Conservation (phyloP, 2,329 filamentous ascomycete species). For the Neofusicoccum parvum region DNA sequence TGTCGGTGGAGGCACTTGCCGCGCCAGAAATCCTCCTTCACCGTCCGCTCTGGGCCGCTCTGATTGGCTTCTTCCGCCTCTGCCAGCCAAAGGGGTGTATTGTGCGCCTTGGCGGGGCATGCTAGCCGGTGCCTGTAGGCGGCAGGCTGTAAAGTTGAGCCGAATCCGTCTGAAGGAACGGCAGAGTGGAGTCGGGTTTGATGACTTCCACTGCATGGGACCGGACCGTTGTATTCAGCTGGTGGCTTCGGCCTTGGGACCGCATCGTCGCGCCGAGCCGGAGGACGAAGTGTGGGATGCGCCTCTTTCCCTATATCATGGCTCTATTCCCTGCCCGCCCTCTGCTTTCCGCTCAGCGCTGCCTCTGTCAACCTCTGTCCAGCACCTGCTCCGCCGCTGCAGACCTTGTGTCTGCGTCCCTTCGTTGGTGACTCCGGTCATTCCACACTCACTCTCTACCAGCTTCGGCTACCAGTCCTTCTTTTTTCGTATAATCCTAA, state of each 20-base stretch:
- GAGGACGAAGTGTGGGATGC: background rate
- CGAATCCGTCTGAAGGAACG: slow-evolving; percentile 3
- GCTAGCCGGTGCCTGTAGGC: background rate
- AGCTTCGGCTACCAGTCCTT: slow-evolving; percentile 43
- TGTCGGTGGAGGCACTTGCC: background rate
- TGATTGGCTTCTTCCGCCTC: background rate
- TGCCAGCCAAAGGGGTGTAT: too few relatives aligned
- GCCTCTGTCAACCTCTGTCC: slow-evolving; percentile 1
- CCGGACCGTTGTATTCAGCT: background rate
- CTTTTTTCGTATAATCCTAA: slow-evolving; percentile 29
- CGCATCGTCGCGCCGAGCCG: slow-evolving; percentile 1
- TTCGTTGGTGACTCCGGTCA: slow-evolving; percentile 49
- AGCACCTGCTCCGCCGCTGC: slow-evolving; percentile 30
- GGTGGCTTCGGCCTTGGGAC: background rate
- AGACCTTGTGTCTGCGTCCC: slow-evolving; percentile 56
- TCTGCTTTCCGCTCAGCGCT: background rate
- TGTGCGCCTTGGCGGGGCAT: background rate
- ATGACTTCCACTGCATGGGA: background rate
- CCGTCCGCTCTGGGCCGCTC: too few relatives aligned
- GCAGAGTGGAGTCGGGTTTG: slow-evolving; percentile 9
- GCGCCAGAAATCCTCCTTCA: background rate
- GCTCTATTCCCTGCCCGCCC: background rate
- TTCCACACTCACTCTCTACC: slow-evolving; percentile 41
- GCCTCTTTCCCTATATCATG: slow-evolving; percentile 5
- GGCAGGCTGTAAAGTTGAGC: background rate